phyloP scores from a whole-genome alignment of 2,329 filamentous ascomycete genomes.

The Sphaceloma murrayae region DNA sequence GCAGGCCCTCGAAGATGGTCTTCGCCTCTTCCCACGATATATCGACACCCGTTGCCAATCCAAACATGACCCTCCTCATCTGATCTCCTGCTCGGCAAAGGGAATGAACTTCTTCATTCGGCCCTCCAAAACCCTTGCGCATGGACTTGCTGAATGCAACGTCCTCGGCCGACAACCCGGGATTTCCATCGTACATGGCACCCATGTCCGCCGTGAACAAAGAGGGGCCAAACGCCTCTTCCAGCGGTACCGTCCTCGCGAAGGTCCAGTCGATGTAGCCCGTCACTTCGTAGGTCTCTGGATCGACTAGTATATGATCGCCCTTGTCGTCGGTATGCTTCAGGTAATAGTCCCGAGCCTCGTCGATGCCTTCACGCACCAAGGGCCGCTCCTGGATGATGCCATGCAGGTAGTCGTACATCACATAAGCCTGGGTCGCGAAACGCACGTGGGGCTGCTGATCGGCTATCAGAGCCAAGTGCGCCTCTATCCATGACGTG shows the following conservation, averaged over 20 bases:
- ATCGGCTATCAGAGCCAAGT: neutral
- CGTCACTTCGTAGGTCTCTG: constrained; percentile 37
- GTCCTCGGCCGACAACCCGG: neutral
- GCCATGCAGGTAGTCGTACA: neutral
- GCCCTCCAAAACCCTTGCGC: no score
- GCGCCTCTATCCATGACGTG: neutral
- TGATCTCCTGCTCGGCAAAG: no score
- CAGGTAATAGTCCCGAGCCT: no score
- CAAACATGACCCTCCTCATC: constrained; percentile 5
- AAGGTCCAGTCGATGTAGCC: constrained; percentile 40
- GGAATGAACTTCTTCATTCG: no score
- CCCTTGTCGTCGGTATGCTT: constrained; percentile 42
- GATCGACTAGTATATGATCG: constrained; percentile 40
- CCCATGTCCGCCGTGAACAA: constrained; percentile 5
- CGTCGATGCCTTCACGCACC: no score
- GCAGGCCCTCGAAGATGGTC: no score
- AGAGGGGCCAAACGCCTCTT: constrained; percentile 9
- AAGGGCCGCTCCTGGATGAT: neutral
- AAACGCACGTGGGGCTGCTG: constrained; percentile 28
- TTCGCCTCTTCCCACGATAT: neutral
- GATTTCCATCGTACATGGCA: neutral
- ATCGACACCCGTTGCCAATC: neutral
- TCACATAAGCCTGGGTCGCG: constrained; percentile 24
- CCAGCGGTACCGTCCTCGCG: neutral
- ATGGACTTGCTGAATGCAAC: no score